Evolutionary conservation across 192 early-diverging fungal species (phyloP), one percentile per base, ranked within the genome.

Genomic region (Coemansia sp.): DNA sequence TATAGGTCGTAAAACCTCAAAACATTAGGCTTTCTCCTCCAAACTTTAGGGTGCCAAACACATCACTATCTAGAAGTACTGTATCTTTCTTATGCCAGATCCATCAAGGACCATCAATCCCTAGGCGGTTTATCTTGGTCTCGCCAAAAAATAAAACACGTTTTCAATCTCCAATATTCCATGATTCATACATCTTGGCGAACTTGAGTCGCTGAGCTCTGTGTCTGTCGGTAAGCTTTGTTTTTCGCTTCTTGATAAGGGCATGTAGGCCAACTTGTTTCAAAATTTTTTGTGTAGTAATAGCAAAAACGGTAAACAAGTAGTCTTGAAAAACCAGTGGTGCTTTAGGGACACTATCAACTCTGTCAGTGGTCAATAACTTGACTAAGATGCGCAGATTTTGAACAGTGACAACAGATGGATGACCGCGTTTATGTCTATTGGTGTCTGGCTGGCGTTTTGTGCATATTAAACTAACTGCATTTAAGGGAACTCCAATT

Each of bases 71-170:
- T 47, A 54, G 44, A 7, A 65, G 14, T 7, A 24, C 47, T n/a
- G 34, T 50, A 24, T 21, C 16, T 7, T 31, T 32, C 23, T 22
- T 41, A 48, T 32, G 52, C 73, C 56, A 81, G 41, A 38, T 57
- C 16, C 57, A 82, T 7, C 58, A 6, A 24, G 47, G 22, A 34
- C 78, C 71, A 71, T 83, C 78, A 10, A 65, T 66, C 23, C 69
- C 59, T n/a, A 69, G 69, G 26, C 61, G 21, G 32, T 78, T 74
- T 7, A 82, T 66, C 54, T 78, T 77, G 3, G 60, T 74, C 47
- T 84, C 58, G 27, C 74, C 78, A 7, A 63, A 77, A 57, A 44
- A 84, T 16, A 81, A 44, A 50, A 77, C 74, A 25, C 30, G 54
- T 23, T 21, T 68, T 67, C 73, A 83, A 34, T 64, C 54, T 32